Evolutionary conservation across 1,284 basidiomycete genomes (phyloP).

Genomic region (Violaceomyces palustris): DNA sequence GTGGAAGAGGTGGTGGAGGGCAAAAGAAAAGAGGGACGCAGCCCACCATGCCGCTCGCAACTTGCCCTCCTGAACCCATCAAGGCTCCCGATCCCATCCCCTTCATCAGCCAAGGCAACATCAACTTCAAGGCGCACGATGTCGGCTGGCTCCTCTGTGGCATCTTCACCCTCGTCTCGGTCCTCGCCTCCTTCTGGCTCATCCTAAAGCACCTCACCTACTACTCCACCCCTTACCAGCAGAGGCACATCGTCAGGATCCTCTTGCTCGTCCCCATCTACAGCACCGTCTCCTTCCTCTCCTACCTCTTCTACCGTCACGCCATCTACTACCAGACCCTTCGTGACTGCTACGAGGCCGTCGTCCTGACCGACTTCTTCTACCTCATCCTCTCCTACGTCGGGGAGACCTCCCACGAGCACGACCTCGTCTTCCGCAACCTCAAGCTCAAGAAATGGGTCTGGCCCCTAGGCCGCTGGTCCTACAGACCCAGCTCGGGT

Average conservation of each 20-base stretch:
- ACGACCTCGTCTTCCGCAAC: constrained; percentile 61
- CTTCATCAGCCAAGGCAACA: constrained; percentile 62
- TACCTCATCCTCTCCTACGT: constrained; percentile 70
- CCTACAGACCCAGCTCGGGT: constrained; percentile 59
- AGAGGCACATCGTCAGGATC: constrained; percentile 58
- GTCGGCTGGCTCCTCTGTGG: constrained; percentile 70
- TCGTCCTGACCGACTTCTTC: constrained; percentile 64
- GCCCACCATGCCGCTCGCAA: too few relatives aligned
- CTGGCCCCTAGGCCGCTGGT: constrained; percentile 64
- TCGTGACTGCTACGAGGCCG: constrained; percentile 47
- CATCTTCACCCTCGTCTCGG: constrained; percentile 56
- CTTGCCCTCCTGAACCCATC: too few relatives aligned
- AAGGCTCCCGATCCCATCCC: constrained; percentile 51
- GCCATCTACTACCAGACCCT: constrained; percentile 51
- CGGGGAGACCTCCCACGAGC: constrained; percentile 63
- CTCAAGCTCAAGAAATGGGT: constrained; percentile 63
- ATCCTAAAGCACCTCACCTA: constrained; percentile 61
- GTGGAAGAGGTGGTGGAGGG: too few relatives aligned
- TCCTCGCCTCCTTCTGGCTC: constrained; percentile 22
- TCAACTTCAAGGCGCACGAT: constrained; percentile 59
- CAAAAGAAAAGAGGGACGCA: too few relatives aligned
- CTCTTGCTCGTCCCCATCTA: constrained; percentile 76
- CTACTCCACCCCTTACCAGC: constrained; percentile 63
- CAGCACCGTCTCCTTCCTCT: constrained; percentile 64
- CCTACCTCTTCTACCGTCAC: constrained; percentile 62